phyloP scores from a whole-genome alignment of 208 protist species.

The Acanthamoeba sp. region DNA sequence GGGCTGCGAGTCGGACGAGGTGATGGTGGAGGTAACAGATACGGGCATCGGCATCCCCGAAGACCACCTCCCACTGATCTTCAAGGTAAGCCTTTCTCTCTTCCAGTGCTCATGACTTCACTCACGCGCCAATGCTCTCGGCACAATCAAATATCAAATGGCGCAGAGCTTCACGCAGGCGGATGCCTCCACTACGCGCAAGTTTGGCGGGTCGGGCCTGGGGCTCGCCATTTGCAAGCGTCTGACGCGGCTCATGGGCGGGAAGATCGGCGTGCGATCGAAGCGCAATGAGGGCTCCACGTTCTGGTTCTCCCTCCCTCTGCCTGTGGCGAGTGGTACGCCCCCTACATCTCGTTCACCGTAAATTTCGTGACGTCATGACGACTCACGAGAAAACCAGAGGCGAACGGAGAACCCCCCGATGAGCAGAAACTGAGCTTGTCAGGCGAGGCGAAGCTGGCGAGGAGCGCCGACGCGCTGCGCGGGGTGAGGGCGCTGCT shows the following conservation, averaged over 20 bases:
- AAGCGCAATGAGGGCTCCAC: slow-evolving; percentile 16
- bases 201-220: slow-evolving; percentile 86
- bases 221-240: slow-evolving; percentile 82
- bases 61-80: slow-evolving; percentile 63
- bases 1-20: neutral
- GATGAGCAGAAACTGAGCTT: neutral
- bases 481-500: slow-evolving; percentile 72
- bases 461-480: neutral
- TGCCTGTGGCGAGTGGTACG: neutral
- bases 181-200: slow-evolving; percentile 77
- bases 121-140: neutral
- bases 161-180: slow-evolving; percentile 81
- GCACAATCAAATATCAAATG: too few relatives aligned
- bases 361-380: neutral
- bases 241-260: slow-evolving; percentile 78
- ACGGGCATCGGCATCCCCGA: slow-evolving; percentile 84
- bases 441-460: neutral
- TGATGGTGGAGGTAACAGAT: slow-evolving; percentile 72
- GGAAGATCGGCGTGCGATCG: neutral
- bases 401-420: neutral
- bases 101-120: too few relatives aligned
- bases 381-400: neutral
- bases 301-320: slow-evolving; percentile 59
- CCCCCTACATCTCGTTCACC: too few relatives aligned
- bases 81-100: slow-evolving; percentile 47